Conservation (phyloP, 176 grass and related monocot species). For the Zea luxurians region DNA sequence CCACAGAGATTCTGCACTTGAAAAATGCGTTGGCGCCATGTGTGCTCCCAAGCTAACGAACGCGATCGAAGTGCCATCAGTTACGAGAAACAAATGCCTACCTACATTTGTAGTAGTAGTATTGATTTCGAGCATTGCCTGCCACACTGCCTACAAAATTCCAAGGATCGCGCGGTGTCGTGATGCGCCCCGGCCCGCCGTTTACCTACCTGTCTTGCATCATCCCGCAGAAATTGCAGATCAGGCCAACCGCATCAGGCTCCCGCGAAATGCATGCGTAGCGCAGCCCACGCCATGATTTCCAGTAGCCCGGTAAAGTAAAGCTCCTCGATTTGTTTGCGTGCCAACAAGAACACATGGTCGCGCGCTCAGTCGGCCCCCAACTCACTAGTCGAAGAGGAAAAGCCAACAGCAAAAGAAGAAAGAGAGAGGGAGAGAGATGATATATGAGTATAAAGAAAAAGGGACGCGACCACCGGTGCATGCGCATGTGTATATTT, state of each 20-base stretch:
- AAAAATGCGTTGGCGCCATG: slow-evolving; percentile 24
- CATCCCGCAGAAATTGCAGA: not conserved
- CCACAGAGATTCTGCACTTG: not conserved
- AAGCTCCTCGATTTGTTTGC: no score
- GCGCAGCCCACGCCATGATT: no score
- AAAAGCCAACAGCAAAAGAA: not conserved
- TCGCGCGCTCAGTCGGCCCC: no score
- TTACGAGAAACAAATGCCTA: not conserved
- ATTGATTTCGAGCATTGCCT: not conserved
- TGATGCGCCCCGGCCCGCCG: not conserved
- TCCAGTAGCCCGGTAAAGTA: no score
- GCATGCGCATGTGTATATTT: no score
- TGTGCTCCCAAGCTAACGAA: slow-evolving; percentile 26
- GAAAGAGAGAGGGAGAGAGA: not conserved
- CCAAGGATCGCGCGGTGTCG: not conserved
- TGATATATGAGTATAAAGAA: not conserved
- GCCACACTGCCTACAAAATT: not conserved
- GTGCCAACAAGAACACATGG: no score
- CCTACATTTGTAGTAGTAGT: not conserved
- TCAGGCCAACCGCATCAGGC: not conserved
- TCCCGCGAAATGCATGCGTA: not conserved
- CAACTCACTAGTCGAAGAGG: not conserved
- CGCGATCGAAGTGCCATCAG: not conserved
- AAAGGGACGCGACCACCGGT: not conserved
- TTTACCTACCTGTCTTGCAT: not conserved